These are phyloP conservation scores for Coniochaeta hoffmannii DNA, from an alignment of 2,329 filamentous ascomycete genomes.

Conservation along the genomic window DNA sequence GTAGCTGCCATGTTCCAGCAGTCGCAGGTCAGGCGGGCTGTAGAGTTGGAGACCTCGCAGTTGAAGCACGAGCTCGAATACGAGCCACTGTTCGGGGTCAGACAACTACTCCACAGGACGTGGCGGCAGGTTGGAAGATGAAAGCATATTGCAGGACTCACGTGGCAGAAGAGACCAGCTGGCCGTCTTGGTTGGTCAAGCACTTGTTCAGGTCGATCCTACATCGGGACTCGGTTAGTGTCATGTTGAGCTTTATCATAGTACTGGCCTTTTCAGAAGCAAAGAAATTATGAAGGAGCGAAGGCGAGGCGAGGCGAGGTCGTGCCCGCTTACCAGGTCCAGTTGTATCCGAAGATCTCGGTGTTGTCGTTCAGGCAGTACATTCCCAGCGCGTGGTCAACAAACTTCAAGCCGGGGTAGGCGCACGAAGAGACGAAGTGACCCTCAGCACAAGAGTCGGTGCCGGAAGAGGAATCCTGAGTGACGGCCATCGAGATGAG, in stretches of 20 bases:
- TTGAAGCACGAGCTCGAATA: constrained; percentile 15
- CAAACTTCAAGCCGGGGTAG: constrained; percentile 25
- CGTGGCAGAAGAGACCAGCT: constrained; percentile 11
- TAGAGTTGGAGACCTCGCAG: constrained; percentile 12
- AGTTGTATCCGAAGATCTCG: constrained; percentile 27
- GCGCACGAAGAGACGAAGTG: constrained; percentile 25
- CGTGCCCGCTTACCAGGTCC: constrained; percentile 24
- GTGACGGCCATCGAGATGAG: background rate
- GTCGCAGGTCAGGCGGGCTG: constrained; percentile 15
- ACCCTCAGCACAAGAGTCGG: background rate
- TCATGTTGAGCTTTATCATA: background rate
- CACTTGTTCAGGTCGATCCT: constrained; percentile 23
- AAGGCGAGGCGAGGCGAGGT: background rate
- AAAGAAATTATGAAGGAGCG: background rate
- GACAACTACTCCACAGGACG: background rate
- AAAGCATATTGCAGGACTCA: background rate
- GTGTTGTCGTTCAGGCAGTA: constrained; percentile 31
- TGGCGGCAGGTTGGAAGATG: background rate
- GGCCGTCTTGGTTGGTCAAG: constrained; percentile 17
- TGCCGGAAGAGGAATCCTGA: background rate
- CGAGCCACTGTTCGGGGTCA: constrained; percentile 10
- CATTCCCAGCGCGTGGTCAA: constrained; percentile 25
- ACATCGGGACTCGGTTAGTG: background rate
- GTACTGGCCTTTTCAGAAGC: background rate
- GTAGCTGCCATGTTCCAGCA: constrained; percentile 11